Base-by-base conservation (phyloP, 75 land plant genomes). In the Chamaecyparis obtusa region DNA sequence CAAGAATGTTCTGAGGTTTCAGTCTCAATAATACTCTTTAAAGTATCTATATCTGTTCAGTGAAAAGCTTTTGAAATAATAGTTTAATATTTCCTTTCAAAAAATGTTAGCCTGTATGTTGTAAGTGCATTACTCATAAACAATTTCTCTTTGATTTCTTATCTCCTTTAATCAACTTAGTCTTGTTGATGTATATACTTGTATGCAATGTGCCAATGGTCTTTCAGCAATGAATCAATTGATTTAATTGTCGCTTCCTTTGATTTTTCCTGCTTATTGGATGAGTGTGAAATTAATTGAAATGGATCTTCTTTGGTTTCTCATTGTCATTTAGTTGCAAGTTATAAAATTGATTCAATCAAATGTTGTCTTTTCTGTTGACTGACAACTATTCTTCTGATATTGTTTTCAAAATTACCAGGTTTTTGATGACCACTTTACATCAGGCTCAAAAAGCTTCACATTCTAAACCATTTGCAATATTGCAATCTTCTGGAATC, bases 341-440 rank as follows among this genome's bases (percentile, higher is more conserved):
- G 19, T 39, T 19, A 79, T 79, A 11, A 24, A 80, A 37, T 39
- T 44, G 43, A 43, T 80, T 80, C 14, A 24, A 44, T 44, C 83
- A 80, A 80, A 43, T 21, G n/a, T 27, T 41, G 83, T 44, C 41
- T 44, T 80, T 43, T 80, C n/a, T 24, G 19, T 44, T 44, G 21
- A 43, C 46, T 44, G 46, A 44, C n/a, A 24, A 9, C 11, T 80
- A 21, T n/a, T n/a, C 8, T 80, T 80, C 32, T 80, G 30, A 80
- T 80, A 10, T 80, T 80, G 44, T 24, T 32, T 44, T 80, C 13
- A 1, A 80, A 37, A 44, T 44, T 80, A 49, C 83, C 48, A 80
- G 83, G 48, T 80, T 80, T 80, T 46, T 81, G 83, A 48, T 81
- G 83, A 27, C 46, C 30, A 44, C 51, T 81, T 44, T 81, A 24